phyloP scores from a whole-genome alignment of 306 rosid species.

The Oemleria cerasiformis region DNA sequence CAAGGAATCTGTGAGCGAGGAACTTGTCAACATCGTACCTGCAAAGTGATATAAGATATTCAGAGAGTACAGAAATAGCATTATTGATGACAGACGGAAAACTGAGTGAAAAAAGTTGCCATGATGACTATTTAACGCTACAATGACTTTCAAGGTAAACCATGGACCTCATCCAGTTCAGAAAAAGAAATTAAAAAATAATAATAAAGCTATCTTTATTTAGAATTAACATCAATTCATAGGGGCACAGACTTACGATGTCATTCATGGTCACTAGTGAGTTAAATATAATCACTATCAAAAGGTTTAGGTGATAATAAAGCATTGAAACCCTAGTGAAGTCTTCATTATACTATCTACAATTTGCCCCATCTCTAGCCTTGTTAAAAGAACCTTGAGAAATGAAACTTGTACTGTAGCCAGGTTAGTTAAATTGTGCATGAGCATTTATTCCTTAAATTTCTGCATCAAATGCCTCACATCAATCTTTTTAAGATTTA shows the following conservation, averaged over 20 bases:
- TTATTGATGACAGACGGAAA: neutral
- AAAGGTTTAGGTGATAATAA: neutral
- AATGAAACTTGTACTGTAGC: neutral
- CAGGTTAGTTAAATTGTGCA: neutral
- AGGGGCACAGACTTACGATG: neutral
- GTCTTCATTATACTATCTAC: neutral
- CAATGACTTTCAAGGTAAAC: neutral
- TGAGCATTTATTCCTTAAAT: neutral
- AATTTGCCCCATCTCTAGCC: neutral
- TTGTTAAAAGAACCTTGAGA: neutral
- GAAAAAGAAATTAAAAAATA: neutral
- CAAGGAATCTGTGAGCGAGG: slow-evolving; percentile 60
- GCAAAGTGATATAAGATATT: slow-evolving; percentile 31
- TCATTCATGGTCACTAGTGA: neutral
- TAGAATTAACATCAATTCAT: neutral
- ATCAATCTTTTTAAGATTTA: neutral
- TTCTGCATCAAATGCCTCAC: neutral
- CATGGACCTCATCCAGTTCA: neutral
- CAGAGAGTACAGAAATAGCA: neutral
- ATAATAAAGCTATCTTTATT: no score
- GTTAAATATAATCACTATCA: neutral
- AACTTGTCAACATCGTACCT: slow-evolving; percentile 92
- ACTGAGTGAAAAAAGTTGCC: neutral
- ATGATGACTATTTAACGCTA: neutral
- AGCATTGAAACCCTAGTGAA: neutral